phyloP scores from a whole-genome alignment of 805 yeast genomes.

The Jamesozyma jinghongensis region DNA sequence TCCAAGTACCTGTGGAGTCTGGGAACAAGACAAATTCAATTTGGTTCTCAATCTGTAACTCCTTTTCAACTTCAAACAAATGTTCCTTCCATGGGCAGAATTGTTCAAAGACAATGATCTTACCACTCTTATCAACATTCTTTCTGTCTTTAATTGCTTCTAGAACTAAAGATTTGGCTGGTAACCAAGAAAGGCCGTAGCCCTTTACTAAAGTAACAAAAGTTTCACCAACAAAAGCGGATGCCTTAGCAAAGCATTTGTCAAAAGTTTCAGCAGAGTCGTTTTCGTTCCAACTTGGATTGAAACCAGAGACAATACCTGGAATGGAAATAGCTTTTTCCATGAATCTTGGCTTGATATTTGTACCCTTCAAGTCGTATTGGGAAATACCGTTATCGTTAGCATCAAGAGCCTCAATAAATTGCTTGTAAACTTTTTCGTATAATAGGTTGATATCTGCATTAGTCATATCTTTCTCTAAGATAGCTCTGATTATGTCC shows the following conservation, averaged over 20 bases:
- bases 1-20: slow-evolving; percentile 66
- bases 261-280: slow-evolving; percentile 60
- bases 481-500: slow-evolving; percentile 45
- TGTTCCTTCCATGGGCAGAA: slow-evolving; percentile 97
- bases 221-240: slow-evolving; percentile 73
- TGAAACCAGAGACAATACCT: slow-evolving; percentile 64
- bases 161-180: slow-evolving; percentile 72
- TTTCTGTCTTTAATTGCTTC: slow-evolving; percentile 55
- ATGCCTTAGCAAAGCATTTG: slow-evolving; percentile 54
- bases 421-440: slow-evolving; percentile 71
- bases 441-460: slow-evolving; percentile 55
- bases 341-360: slow-evolving; percentile 52
- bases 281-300: slow-evolving; percentile 77
- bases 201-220: slow-evolving; percentile 59
- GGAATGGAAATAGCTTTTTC: slow-evolving; percentile 72
- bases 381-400: slow-evolving; percentile 88
- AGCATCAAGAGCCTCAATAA: slow-evolving; percentile 89
- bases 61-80: slow-evolving; percentile 61
- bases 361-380: slow-evolving; percentile 36
- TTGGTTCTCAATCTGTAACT: slow-evolving; percentile 42
- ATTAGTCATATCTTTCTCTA: slow-evolving; percentile 31
- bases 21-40: slow-evolving; percentile 72
- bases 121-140: slow-evolving; percentile 57
- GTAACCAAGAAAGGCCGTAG: slow-evolving; percentile 82
- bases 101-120: slow-evolving; percentile 60